Base-by-base conservation (phyloP, 768 basidiomycete species). In the Gelatoporia subvermispora region DNA sequence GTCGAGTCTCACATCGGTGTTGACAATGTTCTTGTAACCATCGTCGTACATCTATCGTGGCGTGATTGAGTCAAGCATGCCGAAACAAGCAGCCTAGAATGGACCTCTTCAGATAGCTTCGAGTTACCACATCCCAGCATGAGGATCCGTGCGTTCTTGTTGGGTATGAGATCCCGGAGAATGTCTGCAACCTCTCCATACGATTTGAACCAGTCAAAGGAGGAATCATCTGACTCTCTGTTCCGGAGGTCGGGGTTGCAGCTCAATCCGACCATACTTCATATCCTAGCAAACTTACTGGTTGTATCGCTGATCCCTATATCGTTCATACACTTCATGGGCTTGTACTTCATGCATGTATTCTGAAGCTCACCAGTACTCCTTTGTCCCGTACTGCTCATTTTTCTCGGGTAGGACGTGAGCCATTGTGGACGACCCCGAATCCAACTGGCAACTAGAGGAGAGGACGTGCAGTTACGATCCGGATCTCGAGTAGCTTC, bases 111-210 rank as follows among this genome's bases (percentile, higher is more conserved):
- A 9, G 88, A 88, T 35, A 92, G 68, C 47, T 68, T 86, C 3
- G 89, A 88, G 64, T 91, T 92, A 9, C 90, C 89, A 60, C 89
- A 92, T 46, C 87, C 88, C 16, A 93, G 79, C 76, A 93, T 85
- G 39, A 92, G 65, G 53, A 92, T 85, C 21, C 74, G 71, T 2
- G 81, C 73, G 3, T 61, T 59, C 62, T 75, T 84, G 52, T 78
- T 67, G 0, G 86, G 87, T 18, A 93, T 75, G 25, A 85, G 67
- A 28, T 75, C 75, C 35, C 74, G 73, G 17, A 93, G 64, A 17
- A 84, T 65, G 41, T 74, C 65, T 7, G 82, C 75, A n/a, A 93
- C 70, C 48, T 93, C 88, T 2, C 65, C 63, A 57, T 91, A 93
- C 8, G 82, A 80, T 63, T 89, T 91, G 72, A 91, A 91, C 90